These are phyloP conservation scores for Parathielavia appendiculata DNA, from an alignment of 495 filamentous ascomycete genomes.

Conservation along the genomic window DNA sequence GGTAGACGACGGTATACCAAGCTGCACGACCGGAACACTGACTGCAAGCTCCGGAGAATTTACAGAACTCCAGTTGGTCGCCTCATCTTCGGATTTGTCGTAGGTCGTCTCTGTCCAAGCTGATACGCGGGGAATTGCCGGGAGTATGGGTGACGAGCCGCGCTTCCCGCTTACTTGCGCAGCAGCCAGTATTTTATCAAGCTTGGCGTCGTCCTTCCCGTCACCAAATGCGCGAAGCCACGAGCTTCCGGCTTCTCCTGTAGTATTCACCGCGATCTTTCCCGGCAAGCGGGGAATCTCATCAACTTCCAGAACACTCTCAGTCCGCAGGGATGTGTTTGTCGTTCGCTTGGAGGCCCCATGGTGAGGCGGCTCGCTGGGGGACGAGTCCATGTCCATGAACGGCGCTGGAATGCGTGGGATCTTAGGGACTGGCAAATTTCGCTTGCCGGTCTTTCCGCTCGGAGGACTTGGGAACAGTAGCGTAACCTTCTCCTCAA, in stretches of 20 bases:
- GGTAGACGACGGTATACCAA: slow-evolving; percentile 34
- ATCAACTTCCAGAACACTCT: slow-evolving; percentile 39
- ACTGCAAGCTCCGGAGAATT: slow-evolving; percentile 39
- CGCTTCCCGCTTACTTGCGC: slow-evolving; percentile 30
- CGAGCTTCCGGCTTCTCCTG: slow-evolving; percentile 34
- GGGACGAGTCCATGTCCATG: slow-evolving; percentile 18
- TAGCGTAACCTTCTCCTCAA: slow-evolving; percentile 48
- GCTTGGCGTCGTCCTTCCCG: slow-evolving; percentile 16
- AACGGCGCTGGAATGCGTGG: slow-evolving; percentile 37
- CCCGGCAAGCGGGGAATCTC: slow-evolving; percentile 28
- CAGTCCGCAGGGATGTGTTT: slow-evolving; percentile 32
- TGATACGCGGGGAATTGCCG: slow-evolving; percentile 24
- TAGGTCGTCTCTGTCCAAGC: slow-evolving; percentile 32
- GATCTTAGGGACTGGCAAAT: slow-evolving; percentile 42
- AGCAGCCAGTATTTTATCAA: slow-evolving; percentile 5
- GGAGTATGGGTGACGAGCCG: slow-evolving; percentile 37
- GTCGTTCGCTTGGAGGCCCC: slow-evolving; percentile 32
- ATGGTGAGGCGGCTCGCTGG: slow-evolving; percentile 13
- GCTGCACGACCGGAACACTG: slow-evolving; percentile 30
- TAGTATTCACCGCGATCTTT: slow-evolving; percentile 22
- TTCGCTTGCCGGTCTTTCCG: slow-evolving; percentile 28
- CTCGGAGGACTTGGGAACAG: slow-evolving; percentile 44
- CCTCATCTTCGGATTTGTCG: slow-evolving; percentile 32
- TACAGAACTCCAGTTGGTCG: slow-evolving; percentile 38
- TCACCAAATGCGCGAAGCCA: slow-evolving; percentile 39